Evolutionary conservation across 179 eudicot species (phyloP).

Genomic region (Nepenthes alata): DNA sequence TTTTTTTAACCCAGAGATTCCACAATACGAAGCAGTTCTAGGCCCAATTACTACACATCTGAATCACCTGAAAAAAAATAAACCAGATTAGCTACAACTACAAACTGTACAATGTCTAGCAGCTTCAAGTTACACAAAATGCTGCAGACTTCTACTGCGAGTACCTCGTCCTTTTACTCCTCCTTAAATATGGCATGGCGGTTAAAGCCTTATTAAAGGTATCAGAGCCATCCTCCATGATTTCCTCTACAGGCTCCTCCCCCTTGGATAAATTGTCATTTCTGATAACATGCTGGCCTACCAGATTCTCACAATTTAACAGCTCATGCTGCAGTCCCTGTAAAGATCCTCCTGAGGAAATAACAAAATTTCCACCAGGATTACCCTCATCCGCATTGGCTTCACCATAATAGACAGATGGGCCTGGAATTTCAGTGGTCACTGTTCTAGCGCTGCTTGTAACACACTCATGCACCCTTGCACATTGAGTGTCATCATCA

Average conservation of each 20-base stretch:
- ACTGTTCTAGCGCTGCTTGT: slow-evolving; percentile 5
- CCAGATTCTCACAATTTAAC: slow-evolving; percentile 6
- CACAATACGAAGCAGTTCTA: no score
- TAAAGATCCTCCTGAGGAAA: slow-evolving; percentile 2
- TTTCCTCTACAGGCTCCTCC: slow-evolving; percentile 4
- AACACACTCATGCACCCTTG: slow-evolving; percentile 7
- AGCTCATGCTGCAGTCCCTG: slow-evolving; percentile 8
- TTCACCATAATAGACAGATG: background rate
- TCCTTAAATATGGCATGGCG: slow-evolving; percentile 67
- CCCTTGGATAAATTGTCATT: slow-evolving; percentile 5
- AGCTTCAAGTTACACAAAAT: background rate
- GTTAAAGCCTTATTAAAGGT: slow-evolving; percentile 27
- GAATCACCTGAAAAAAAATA: no score
- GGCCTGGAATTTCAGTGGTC: background rate
- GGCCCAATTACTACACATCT: no score
- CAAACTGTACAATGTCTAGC: background rate
- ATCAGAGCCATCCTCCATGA: slow-evolving; percentile 11
- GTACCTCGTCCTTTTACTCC: slow-evolving; percentile 36
- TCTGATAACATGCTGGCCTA: slow-evolving; percentile 7
- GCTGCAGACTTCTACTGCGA: background rate
- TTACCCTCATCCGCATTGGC: slow-evolving; percentile 8
- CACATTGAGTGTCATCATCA: slow-evolving; percentile 31
- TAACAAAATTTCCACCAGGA: background rate
- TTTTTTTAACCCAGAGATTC: no score
- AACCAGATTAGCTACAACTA: no score